Evolutionary conservation across 768 basidiomycete species (phyloP).

Genomic region (Pisolithus tinctorius): DNA sequence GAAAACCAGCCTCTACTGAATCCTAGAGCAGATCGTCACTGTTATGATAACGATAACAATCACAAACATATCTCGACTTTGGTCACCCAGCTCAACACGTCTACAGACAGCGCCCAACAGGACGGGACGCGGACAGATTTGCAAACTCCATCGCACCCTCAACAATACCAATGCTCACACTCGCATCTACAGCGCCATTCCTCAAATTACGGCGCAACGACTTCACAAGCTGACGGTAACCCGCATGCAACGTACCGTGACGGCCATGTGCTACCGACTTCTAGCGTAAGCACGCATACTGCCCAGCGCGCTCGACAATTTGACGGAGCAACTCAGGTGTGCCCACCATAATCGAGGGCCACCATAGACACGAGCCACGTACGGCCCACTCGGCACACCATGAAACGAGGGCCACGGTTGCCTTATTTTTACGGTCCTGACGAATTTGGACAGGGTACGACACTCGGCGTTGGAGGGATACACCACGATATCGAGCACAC

Average conservation of each 20-base stretch:
- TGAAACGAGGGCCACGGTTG: constrained; percentile 17
- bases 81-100: too few species aligned
- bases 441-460: neutral
- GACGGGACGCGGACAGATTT: neutral
- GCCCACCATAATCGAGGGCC: constrained; percentile 26
- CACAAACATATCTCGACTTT: too few species aligned
- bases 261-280: too few species aligned
- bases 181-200: neutral
- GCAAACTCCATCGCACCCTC: neutral
- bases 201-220: neutral
- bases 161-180: neutral
- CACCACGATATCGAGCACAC: neutral
- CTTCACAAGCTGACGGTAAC: neutral
- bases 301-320: neutral
- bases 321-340: neutral
- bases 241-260: neutral
- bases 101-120: too few species aligned
- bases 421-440: constrained; percentile 16
- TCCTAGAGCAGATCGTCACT: neutral
- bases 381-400: constrained; percentile 23
- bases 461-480: neutral
- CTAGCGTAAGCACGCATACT: neutral
- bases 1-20: constrained; percentile 17
- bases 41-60: too few species aligned
- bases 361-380: constrained; percentile 29